Evolutionary conservation across 352 stramenopile species (phyloP).

Genomic region (Pythium utonaiense): DNA sequence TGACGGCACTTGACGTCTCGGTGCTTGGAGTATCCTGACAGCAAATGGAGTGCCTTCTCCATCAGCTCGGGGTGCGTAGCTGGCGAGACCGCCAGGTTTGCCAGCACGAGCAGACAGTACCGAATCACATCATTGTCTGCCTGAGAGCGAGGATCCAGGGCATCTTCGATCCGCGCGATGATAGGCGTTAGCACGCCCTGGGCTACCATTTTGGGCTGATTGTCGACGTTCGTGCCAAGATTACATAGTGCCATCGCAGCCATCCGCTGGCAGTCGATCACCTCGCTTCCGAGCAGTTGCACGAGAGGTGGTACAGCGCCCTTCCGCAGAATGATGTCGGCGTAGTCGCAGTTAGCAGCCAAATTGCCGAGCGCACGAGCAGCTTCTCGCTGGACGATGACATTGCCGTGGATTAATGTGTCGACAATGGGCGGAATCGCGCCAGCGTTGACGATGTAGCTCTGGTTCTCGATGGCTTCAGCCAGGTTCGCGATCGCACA

Average conservation of each 20-base stretch:
- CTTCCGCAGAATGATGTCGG: slow-evolving; percentile 88
- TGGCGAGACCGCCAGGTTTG: slow-evolving; percentile 89
- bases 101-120: slow-evolving; percentile 93
- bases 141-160: slow-evolving; percentile 89
- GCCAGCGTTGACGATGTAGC: slow-evolving; percentile 84
- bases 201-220: slow-evolving; percentile 89
- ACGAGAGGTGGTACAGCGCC: slow-evolving; percentile 85
- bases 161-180: slow-evolving; percentile 83
- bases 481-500: slow-evolving; percentile 94
- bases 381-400: slow-evolving; percentile 90
- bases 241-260: slow-evolving; percentile 95
- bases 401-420: slow-evolving; percentile 63
- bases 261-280: slow-evolving; percentile 93
- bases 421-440: slow-evolving; percentile 86
- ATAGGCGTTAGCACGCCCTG: slow-evolving; percentile 87
- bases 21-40: slow-evolving; percentile 92
- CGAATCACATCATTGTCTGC: slow-evolving; percentile 94
- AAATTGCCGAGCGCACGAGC: slow-evolving; percentile 93
- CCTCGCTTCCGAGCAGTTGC: slow-evolving; percentile 84
- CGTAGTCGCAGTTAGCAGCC: slow-evolving; percentile 94
- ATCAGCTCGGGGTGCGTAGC: slow-evolving; percentile 85
- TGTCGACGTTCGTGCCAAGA: slow-evolving; percentile 92
- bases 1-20: slow-evolving; percentile 96
- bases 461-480: slow-evolving; percentile 93
- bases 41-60: slow-evolving; percentile 70